Conservation (phyloP, 192 early-diverging fungal species). For the Phycomyces nitens region DNA sequence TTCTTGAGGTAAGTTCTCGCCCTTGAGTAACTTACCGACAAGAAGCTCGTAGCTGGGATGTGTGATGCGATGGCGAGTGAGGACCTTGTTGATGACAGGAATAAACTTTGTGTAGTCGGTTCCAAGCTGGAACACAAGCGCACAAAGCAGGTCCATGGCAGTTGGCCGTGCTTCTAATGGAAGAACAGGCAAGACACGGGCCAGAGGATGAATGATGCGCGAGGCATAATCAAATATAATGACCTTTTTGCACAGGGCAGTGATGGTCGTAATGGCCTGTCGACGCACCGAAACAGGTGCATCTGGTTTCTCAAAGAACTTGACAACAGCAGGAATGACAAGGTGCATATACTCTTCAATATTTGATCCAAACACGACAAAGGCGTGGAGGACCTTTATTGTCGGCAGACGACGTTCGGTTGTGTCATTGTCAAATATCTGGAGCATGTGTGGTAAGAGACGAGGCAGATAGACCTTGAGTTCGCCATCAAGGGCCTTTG, state of each 20-base stretch:
- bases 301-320: slow-evolving; percentile 72
- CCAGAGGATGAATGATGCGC: slow-evolving; percentile 80
- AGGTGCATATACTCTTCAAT: slow-evolving; percentile 92
- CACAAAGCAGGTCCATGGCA: slow-evolving; percentile 80
- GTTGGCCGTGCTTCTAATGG: slow-evolving; percentile 51
- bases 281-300: slow-evolving; percentile 58
- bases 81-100: slow-evolving; percentile 77
- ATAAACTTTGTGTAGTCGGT: slow-evolving; percentile 85
- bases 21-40: slow-evolving; percentile 68
- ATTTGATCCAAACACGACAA: slow-evolving; percentile 79
- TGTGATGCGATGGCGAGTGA: slow-evolving; percentile 60
- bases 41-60: slow-evolving; percentile 75
- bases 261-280: slow-evolving; percentile 67
- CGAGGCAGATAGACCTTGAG: slow-evolving; percentile 81
- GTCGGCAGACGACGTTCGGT: slow-evolving; percentile 64
- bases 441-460: slow-evolving; percentile 79
- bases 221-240: slow-evolving; percentile 84
- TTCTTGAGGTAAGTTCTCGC: slow-evolving; percentile 71
- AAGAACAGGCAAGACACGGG: slow-evolving; percentile 63
- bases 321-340: slow-evolving; percentile 80
- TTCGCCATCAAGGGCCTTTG: slow-evolving; percentile 80
- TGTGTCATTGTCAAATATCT: slow-evolving; percentile 77
- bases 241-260: slow-evolving; percentile 69
- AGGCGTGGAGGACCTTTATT: slow-evolving; percentile 69
- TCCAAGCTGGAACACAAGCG: slow-evolving; percentile 79